Conservation (phyloP, 2,329 filamentous ascomycete species). For the Fusarium setosum region DNA sequence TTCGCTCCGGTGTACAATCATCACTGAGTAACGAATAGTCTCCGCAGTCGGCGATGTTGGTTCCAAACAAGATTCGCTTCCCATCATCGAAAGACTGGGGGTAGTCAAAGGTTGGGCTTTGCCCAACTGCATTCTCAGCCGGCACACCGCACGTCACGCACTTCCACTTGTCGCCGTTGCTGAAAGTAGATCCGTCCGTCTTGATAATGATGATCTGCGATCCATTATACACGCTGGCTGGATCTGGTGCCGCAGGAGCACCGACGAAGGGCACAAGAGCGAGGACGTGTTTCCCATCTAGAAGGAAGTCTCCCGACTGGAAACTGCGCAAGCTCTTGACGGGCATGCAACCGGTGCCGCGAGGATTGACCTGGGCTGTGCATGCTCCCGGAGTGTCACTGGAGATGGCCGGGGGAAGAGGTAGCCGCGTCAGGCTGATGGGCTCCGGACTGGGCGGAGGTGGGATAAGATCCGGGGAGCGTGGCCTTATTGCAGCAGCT, state of each 20-base stretch:
- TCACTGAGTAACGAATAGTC: slow-evolving; percentile 43
- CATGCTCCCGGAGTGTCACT: neutral
- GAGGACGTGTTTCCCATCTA: slow-evolving; percentile 56
- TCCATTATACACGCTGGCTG: slow-evolving; percentile 54
- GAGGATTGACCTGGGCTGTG: neutral
- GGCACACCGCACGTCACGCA: slow-evolving; percentile 58
- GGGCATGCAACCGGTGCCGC: slow-evolving; percentile 10
- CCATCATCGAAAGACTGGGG: slow-evolving; percentile 56
- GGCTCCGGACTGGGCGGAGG: slow-evolving; percentile 5
- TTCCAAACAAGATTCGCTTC: slow-evolving; percentile 47
- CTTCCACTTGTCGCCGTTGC: slow-evolving; percentile 58
- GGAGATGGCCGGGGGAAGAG: slow-evolving; percentile 6
- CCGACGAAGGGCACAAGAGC: slow-evolving; percentile 54
- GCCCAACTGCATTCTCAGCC: slow-evolving; percentile 39
- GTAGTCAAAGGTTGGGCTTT: slow-evolving; percentile 47
- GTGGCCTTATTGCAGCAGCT: no score
- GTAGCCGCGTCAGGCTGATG: slow-evolving; percentile 7
- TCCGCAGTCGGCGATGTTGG: slow-evolving; percentile 52
- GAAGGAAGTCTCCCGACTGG: slow-evolving; percentile 46
- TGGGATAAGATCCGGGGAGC: neutral
- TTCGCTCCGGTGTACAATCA: neutral
- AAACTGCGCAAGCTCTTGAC: neutral
- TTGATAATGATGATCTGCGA: slow-evolving; percentile 56
- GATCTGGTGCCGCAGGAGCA: slow-evolving; percentile 51
- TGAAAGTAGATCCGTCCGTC: slow-evolving; percentile 52